Evolutionary conservation across 371 early-diverging fungal genomes (phyloP).

Genomic region (Mucor lusitanicus): DNA sequence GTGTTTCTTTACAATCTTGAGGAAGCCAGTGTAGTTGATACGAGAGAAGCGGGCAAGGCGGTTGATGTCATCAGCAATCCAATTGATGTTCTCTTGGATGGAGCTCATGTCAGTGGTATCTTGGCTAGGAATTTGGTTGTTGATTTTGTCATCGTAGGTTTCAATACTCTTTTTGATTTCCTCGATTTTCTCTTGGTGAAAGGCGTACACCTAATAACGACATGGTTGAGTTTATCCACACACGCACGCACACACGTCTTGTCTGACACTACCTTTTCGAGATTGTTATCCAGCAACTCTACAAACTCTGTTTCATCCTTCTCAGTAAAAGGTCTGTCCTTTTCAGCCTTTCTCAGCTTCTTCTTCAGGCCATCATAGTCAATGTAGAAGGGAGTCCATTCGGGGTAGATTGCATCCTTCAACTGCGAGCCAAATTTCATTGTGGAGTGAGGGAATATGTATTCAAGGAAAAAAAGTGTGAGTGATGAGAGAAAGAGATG

Average conservation of each 20-base stretch:
- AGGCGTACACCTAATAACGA: slow-evolving; percentile 87
- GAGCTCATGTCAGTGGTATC: slow-evolving; percentile 55
- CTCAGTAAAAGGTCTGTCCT: slow-evolving; percentile 59
- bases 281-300: slow-evolving; percentile 83
- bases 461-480: not conserved
- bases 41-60: slow-evolving; percentile 92
- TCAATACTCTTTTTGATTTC: slow-evolving; percentile 85
- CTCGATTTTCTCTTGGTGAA: slow-evolving; percentile 87
- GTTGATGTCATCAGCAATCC: slow-evolving; percentile 86
- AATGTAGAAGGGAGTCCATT: slow-evolving; percentile 91
- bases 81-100: slow-evolving; percentile 80
- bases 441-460: not conserved
- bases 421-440: slow-evolving; percentile 97
- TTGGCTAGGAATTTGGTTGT: slow-evolving; percentile 48
- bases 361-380: slow-evolving; percentile 91
- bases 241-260: no score
- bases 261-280: slow-evolving; percentile 74
- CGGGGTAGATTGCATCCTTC: slow-evolving; percentile 77
- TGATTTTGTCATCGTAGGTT: slow-evolving; percentile 60
- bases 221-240: not conserved
- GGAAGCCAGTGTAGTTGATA: slow-evolving; percentile 95
- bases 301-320: slow-evolving; percentile 89
- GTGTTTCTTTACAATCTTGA: slow-evolving; percentile 98
- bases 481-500: not conserved
- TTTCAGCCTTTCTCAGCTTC: slow-evolving; percentile 75